Base-by-base conservation (phyloP, 495 filamentous ascomycete species). In the Bacidia gigantensis region DNA sequence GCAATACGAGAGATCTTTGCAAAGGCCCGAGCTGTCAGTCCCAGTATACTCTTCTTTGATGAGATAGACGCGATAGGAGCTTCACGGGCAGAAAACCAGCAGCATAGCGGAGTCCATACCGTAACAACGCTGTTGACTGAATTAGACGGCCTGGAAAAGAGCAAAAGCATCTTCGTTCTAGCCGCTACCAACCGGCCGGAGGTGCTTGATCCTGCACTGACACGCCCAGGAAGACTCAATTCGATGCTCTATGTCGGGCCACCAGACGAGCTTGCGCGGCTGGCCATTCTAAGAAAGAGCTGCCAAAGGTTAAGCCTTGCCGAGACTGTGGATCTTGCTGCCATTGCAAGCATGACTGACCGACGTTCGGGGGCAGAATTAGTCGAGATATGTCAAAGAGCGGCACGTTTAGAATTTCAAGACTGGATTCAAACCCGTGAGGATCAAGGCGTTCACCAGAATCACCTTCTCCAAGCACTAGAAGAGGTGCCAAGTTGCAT, bases 31-130 rank as follows among this genome's bases (percentile, higher is more conserved):
- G 82, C 84, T 38, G 92, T 89, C 22, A 80, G 81, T 49, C 92
- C 92, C 2, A 87, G 84, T 63, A 90, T 98, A 63, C 88, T 98
- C 53, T 98, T 98, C 72, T 97, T 98, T 61, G 92, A 98, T 65
- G 92, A 98, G 65, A 93, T 98, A 59, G 92, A 98, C 69, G 81
- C 88, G 3, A 89, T 98, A 52, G 89, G 81, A n/a, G 79, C 82
- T 10, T 78, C 80, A 54, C 76, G 88, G 21, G n/a, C n/a, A n/a
- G 63, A 69, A 17, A 58, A 70, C 35, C 67, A 65, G 26, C 67
- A 71, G 12, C 69, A 74, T 21, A 69, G 67, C 2, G 71, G 76
- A 22, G 72, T 95, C 20, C 92, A 95, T 65, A 84, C 95, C 12
- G 72, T 98, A 2, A 93, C 90, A 2, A 93, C 92, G 1, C 64